Percentiles rank a stretch among this genome's conserved stretches.
Conservation (phyloP, 768 basidiomycete genomes). For the Auricularia heimuer region DNA sequence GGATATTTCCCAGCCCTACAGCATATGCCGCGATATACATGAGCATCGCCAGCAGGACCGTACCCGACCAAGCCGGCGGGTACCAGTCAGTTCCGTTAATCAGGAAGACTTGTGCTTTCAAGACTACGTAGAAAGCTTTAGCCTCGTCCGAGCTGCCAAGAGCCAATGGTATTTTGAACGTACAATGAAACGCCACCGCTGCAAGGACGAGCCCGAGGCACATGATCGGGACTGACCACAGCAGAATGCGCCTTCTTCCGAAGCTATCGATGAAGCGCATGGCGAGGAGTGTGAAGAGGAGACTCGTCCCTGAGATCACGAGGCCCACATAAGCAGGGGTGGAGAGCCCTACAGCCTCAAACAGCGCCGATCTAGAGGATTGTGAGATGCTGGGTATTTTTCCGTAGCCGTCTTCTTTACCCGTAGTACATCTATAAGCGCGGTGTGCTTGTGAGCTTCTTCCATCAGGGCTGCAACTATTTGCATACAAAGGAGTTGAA, state of each 20-base stretch:
- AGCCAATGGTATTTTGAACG: slow-evolving; percentile 15
- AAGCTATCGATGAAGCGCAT: slow-evolving; percentile 65
- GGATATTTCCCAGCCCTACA: slow-evolving; percentile 67
- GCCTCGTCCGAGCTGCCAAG: not conserved
- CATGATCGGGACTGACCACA: slow-evolving; percentile 67
- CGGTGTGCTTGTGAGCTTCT: not conserved
- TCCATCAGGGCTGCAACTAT: not conserved
- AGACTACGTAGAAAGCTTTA: slow-evolving; percentile 24
- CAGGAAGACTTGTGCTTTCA: slow-evolving; percentile 53
- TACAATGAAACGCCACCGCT: slow-evolving; percentile 57
- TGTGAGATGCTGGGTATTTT: slow-evolving; percentile 3
- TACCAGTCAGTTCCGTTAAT: slow-evolving; percentile 45
- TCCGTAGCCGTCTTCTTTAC: not conserved
- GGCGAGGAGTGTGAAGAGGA: slow-evolving; percentile 66
- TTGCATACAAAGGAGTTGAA: slow-evolving; percentile 59
- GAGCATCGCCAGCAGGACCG: slow-evolving; percentile 75
- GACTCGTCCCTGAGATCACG: slow-evolving; percentile 70
- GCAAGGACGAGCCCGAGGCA: slow-evolving; percentile 52
- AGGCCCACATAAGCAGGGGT: slow-evolving; percentile 76
- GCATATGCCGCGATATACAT: slow-evolving; percentile 77
- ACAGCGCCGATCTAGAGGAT: slow-evolving; percentile 60
- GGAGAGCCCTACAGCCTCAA: slow-evolving; percentile 71
- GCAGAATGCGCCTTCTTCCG: slow-evolving; percentile 61
- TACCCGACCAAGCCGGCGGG: slow-evolving; percentile 48
- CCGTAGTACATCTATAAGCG: not conserved